Percentiles rank a stretch among this genome's conserved stretches.
phyloP scores from a whole-genome alignment of 768 basidiomycete genomes.

The Mrakia gelida region DNA sequence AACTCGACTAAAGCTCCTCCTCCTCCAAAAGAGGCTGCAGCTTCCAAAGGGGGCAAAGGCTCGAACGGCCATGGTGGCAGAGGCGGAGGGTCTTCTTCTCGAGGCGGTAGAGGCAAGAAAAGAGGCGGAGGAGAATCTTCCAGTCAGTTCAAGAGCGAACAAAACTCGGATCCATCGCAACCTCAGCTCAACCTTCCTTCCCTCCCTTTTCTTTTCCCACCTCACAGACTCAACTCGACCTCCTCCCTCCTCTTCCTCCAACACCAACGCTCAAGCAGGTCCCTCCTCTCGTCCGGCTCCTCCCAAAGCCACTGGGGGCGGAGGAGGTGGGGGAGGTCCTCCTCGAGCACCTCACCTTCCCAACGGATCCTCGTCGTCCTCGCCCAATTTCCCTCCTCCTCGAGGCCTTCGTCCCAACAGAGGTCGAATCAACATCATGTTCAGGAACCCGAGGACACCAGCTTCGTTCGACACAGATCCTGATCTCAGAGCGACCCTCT shows the following conservation, averaged over 20 bases:
- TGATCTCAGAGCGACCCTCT: conserved; percentile 12
- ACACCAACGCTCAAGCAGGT: not conserved
- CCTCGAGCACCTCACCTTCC: not conserved
- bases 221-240: not conserved
- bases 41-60: not conserved
- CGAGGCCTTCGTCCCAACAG: not conserved
- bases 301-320: not conserved
- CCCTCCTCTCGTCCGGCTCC: not conserved
- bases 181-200: not conserved
- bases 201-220: not conserved
- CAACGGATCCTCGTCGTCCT: not conserved
- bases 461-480: conserved; percentile 5
- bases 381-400: conserved; percentile 6
- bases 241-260: not conserved
- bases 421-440: conserved; percentile 17
- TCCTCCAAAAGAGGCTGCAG: not conserved
- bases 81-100: not conserved
- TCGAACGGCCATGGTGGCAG: not conserved
- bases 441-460: conserved; percentile 12
- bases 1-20: not conserved
- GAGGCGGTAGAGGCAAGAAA: conserved; percentile 11
- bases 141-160: not conserved
- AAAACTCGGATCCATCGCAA: not conserved
- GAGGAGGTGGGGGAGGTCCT: not conserved
- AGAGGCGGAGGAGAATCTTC: conserved; percentile 12